These are phyloP conservation scores for Conringia planisiliqua DNA, from an alignment of 345 rosid species.

Conservation along the genomic window DNA sequence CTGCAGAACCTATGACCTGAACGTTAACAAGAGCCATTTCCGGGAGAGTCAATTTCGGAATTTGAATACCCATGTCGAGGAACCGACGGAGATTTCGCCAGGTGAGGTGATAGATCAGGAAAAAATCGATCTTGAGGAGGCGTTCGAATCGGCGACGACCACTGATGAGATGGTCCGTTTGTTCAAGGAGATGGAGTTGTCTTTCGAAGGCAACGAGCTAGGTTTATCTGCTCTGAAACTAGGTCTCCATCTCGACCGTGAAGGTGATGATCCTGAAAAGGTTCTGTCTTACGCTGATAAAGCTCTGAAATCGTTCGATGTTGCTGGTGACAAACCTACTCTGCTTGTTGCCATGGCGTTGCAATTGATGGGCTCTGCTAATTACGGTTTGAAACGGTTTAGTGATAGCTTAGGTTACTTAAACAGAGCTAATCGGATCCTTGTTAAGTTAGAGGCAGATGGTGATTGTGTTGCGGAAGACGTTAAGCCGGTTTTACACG, in stretches of 20 bases:
- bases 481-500: slow-evolving; percentile 64
- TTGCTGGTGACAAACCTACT: slow-evolving; percentile 41
- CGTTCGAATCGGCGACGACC: slow-evolving; percentile 77
- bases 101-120: slow-evolving; percentile 53
- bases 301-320: slow-evolving; percentile 66
- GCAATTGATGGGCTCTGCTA: slow-evolving; percentile 76
- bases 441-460: slow-evolving; percentile 55
- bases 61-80: slow-evolving; percentile 51
- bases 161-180: slow-evolving; percentile 69
- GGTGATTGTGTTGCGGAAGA: slow-evolving; percentile 45
- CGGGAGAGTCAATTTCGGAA: slow-evolving; percentile 43
- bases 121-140: slow-evolving; percentile 71
- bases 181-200: slow-evolving; percentile 71
- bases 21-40: slow-evolving; percentile 36
- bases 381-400: slow-evolving; percentile 62
- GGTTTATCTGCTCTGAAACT: slow-evolving; percentile 73
- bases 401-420: slow-evolving; percentile 76
- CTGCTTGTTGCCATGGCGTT: slow-evolving; percentile 70
- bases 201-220: slow-evolving; percentile 64
- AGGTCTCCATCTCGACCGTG: slow-evolving; percentile 84
- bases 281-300: slow-evolving; percentile 56
- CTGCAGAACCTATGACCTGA: slow-evolving; percentile 36
- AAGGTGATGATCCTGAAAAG: slow-evolving; percentile 76
- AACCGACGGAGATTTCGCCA: slow-evolving; percentile 43
- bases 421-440: slow-evolving; percentile 68